Evolutionary conservation across 495 filamentous ascomycete species (phyloP).

Genomic region (Aspergillus avenaceus): DNA sequence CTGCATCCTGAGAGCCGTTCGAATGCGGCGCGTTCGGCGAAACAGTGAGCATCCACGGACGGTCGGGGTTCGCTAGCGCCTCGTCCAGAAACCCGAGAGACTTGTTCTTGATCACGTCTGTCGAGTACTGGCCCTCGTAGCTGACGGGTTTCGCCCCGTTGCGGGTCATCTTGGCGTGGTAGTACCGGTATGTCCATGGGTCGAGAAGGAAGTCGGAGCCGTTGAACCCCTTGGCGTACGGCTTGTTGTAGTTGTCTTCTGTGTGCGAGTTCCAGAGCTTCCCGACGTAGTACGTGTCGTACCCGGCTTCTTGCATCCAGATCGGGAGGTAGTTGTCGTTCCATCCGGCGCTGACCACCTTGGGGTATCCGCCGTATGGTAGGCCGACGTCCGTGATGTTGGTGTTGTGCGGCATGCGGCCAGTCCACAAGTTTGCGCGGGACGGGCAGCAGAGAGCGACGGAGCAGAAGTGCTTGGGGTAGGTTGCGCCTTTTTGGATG

Average conservation of each 20-base stretch:
- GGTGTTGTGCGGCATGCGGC: slow-evolving; percentile 62
- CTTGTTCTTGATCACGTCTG: slow-evolving; percentile 59
- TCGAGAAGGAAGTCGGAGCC: slow-evolving; percentile 61
- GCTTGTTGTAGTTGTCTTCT: slow-evolving; percentile 52
- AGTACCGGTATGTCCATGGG: slow-evolving; percentile 65
- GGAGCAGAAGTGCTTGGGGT: slow-evolving; percentile 52
- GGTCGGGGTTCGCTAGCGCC: slow-evolving; percentile 33
- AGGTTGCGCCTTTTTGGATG: slow-evolving; percentile 46
- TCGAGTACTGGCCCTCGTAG: slow-evolving; percentile 51
- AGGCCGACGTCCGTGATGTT: slow-evolving; percentile 63
- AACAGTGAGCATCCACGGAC: slow-evolving; percentile 62
- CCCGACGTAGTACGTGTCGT: slow-evolving; percentile 66
- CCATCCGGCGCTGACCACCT: slow-evolving; percentile 55
- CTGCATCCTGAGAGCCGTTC: slow-evolving; percentile 18
- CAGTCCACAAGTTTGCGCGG: slow-evolving; percentile 56
- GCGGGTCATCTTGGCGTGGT: slow-evolving; percentile 54
- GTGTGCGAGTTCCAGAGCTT: slow-evolving; percentile 65
- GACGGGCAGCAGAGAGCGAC: slow-evolving; percentile 59
- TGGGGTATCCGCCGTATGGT: slow-evolving; percentile 62
- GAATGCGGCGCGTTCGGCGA: slow-evolving; percentile 62
- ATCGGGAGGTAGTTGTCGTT: slow-evolving; percentile 63
- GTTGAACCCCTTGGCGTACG: slow-evolving; percentile 50
- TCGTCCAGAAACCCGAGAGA: slow-evolving; percentile 56
- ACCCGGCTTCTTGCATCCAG: slow-evolving; percentile 64
- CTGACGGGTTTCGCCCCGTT: slow-evolving; percentile 48